Evolutionary conservation across 345 rosid genomes (phyloP), one percentile per base, ranked within the genome.

Genomic region (Kernera saxatilis): DNA sequence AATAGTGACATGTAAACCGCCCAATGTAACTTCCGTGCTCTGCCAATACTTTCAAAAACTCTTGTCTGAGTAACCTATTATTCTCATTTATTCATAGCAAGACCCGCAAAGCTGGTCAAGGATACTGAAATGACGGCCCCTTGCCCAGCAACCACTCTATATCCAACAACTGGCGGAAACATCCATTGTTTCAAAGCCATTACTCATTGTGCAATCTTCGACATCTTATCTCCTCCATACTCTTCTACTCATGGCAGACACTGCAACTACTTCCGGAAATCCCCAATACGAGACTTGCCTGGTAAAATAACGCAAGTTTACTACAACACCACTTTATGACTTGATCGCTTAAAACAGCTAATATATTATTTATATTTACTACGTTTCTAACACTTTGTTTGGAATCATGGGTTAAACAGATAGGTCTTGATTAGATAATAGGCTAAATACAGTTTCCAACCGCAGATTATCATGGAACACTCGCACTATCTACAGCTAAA

Each of bases 151-250:
- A 88, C 97, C 26, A 69, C 84, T n/a, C 86, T 91, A 44, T 89
- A 87, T 76, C 97, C 97, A 36, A 83, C 77, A 40, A 81, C 70
- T 5, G 98, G 97, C 3, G 98, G 88, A 59, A 89, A 93, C 76
- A 86, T 93, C 27, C 98, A 87, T 73, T 83, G 87, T 81, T 93
- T 93, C 79, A 87, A 72, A 79, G 96, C 96, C n/a, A 50, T 81
- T 45, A 81, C 91, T 30, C 93, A 89, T 27, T 90, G 96, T 70
- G 96, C 96, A 30, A 77, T 90, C 60, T 87, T 90, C 39, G 96
- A 90, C 52, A 84, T 90, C 69, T 77, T 90, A 62, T 78, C 96
- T 49, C 96, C 96, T 36, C 96, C 96, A 4, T 89, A 84, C 78
- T 86, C 91, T 26, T 68, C 91, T 9, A 77, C 82, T 51, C 73